Evolutionary conservation across 2,329 filamentous ascomycete species (phyloP), one percentile per base, ranked within the genome.

Genomic region (Trichoderma polysporum): DNA sequence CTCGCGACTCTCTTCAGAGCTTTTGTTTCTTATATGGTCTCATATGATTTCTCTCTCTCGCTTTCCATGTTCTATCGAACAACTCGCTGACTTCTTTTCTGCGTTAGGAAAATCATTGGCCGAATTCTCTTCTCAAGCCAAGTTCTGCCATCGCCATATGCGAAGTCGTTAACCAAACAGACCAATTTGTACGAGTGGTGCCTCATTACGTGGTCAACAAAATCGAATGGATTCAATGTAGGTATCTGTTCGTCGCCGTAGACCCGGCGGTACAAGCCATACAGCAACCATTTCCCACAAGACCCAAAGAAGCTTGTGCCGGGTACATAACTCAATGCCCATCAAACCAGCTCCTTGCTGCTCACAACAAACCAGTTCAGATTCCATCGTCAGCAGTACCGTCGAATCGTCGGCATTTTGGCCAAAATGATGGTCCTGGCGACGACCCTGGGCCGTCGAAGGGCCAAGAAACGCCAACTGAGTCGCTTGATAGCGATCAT

Each of bases 201-300:
- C 90, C 90, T 0, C 87, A 89, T 78, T 88, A 91, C 54, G 94
- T 97, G 9, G 88, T 97, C 1, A 76, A 85, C 29, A 82, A 93
- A 52, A 79, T 90, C 10, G 90, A 96, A 73, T 97, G 94, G 94
- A 93, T 97, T 68, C 93, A 96, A 74, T 93, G 92, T 29, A 86
- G 93, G 50, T 97, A 96, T 76, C 83, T 97, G 1, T 91, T 97
- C 71, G 87, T 82, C 22, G 61, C 70, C 15, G 71, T 74, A 3
- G 15, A 67, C 1, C 70, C 72, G n/a, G 66, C 61, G 1, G 1
- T 13, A 1, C 47, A 66, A 41, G 68, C 71, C 0, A 53, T 50
- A 4, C 19, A 47, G 3, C 64, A 68, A 19, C 67, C 70, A 17
- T 69, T 71, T 7, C 69, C 68, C 2, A 66, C 66, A 33, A 67